Evolutionary conservation across 2,329 filamentous ascomycete genomes (phyloP).

Genomic region (Fusarium verticillioides): DNA sequence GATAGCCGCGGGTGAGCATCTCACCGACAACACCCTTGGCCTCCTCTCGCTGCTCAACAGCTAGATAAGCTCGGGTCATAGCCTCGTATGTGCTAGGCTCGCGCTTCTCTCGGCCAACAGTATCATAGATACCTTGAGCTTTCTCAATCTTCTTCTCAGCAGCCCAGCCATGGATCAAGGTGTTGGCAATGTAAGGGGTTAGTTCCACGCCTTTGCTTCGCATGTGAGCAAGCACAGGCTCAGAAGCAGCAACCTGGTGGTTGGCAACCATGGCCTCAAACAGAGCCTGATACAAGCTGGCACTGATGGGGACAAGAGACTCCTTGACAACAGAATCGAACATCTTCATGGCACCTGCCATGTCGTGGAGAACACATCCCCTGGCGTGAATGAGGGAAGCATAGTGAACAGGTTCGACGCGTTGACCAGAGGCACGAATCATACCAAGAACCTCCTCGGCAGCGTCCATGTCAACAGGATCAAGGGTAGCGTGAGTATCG

Average conservation of each 20-base stretch:
- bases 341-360: constrained; percentile 81
- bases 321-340: constrained; percentile 85
- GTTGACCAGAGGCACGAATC: constrained; percentile 78
- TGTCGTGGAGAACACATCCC: constrained; percentile 92
- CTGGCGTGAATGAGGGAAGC: constrained; percentile 95
- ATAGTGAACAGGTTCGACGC: constrained; percentile 93
- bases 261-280: constrained; percentile 98
- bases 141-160: constrained; percentile 82
- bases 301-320: constrained; percentile 74
- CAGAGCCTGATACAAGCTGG: constrained; percentile 94
- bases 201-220: constrained; percentile 77
- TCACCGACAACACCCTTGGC: constrained; percentile 86
- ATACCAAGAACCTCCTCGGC: constrained; percentile 84
- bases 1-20: constrained; percentile 91
- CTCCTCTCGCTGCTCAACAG: constrained; percentile 80
- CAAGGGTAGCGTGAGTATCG: constrained; percentile 92
- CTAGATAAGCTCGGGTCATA: constrained; percentile 93
- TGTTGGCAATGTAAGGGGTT: constrained; percentile 98
- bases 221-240: constrained; percentile 82
- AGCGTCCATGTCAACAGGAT: constrained; percentile 87
- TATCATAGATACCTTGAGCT: constrained; percentile 81
- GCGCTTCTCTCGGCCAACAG: constrained; percentile 80
- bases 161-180: constrained; percentile 96
- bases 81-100: constrained; percentile 99
- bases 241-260: constrained; percentile 81